These are phyloP conservation scores for Chimonanthus salicifolius DNA, from an alignment of 164 flowering plant genomes.

Conservation along the genomic window DNA sequence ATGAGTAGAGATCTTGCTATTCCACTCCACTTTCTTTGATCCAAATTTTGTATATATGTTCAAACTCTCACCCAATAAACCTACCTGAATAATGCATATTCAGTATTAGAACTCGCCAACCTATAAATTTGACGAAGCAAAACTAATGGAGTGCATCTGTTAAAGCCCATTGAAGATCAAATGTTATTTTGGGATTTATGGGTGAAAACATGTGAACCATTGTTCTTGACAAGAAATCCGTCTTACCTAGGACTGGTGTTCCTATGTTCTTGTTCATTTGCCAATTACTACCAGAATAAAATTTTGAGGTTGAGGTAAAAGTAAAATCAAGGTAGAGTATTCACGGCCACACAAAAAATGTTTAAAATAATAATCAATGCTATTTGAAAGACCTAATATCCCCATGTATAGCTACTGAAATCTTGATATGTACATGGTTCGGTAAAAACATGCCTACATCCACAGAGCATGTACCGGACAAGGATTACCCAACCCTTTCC, in stretches of 20 bases:
- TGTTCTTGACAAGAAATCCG: neutral
- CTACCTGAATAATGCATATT: slow-evolving; percentile 28
- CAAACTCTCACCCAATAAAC: slow-evolving; percentile 35
- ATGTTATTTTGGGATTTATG: too few relatives aligned
- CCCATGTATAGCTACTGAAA: slow-evolving; percentile 32
- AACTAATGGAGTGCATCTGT: neutral
- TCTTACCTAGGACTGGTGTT: neutral
- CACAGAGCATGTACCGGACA: too few relatives aligned
- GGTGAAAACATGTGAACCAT: neutral
- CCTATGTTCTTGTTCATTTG: neutral
- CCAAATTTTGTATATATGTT: slow-evolving; percentile 25
- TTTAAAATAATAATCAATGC: neutral
- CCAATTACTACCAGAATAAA: neutral
- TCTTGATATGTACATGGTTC: too few relatives aligned
- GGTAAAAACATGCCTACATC: too few relatives aligned
- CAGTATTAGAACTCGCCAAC: neutral
- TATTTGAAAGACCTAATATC: slow-evolving; percentile 46
- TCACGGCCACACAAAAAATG: too few relatives aligned
- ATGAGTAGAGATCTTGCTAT: slow-evolving; percentile 1
- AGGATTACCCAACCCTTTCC: too few relatives aligned
- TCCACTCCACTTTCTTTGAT: slow-evolving; percentile 27
- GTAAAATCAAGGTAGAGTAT: neutral
- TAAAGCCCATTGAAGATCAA: neutral
- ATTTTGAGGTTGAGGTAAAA: neutral
- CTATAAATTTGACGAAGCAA: neutral